Evolutionary conservation across 192 early-diverging fungal genomes (phyloP), one percentile per base, ranked within the genome.

Genomic region (Coemansia sp.): DNA sequence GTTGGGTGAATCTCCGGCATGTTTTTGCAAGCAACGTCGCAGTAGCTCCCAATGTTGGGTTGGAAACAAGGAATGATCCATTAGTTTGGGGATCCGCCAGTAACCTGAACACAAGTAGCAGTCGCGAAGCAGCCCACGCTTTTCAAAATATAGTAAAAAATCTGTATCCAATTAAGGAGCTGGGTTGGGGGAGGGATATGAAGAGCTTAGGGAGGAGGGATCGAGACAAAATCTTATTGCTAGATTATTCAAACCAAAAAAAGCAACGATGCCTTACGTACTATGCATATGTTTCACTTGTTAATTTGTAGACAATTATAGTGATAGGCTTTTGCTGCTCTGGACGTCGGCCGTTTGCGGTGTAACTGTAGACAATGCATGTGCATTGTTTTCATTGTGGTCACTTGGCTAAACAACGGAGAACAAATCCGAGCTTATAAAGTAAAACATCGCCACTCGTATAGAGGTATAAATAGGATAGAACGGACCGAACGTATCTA

Each of bases 51-150:
- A 53, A 53, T 6, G 16, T 16, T 58, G 9, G 37, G 23, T 39
- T 15, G 56, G 16, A 13, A 40, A 40, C 15, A n/a, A 40, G 54
- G 54, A 56, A 23, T 10, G 26, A 58, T 9, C 5, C 32, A 58
- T 23, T 15, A 8, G 39, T 40, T 23, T 23, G 32, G 39, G 56
- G 56, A 37, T 39, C n/a, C 15, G 13, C 15, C 13, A 58, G 56
- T 58, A 58, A 58, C 56, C 38, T 6, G 15, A 58, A 56, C 54
- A 18, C 54, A 56, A 56, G 21, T 23, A 58, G 16, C 37, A 40
- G 12, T 1, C 6, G 13, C 56, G 9, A 39, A 18, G 39, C 8
- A 58, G 5, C 16, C 56, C 32, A 58, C 39, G 50, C 50, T 23
- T 23, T 23, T 21, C 5, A 15, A 12, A n/a, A 12, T 48, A 49